phyloP scores from a whole-genome alignment of 768 basidiomycete species.

The Russula compacta region DNA sequence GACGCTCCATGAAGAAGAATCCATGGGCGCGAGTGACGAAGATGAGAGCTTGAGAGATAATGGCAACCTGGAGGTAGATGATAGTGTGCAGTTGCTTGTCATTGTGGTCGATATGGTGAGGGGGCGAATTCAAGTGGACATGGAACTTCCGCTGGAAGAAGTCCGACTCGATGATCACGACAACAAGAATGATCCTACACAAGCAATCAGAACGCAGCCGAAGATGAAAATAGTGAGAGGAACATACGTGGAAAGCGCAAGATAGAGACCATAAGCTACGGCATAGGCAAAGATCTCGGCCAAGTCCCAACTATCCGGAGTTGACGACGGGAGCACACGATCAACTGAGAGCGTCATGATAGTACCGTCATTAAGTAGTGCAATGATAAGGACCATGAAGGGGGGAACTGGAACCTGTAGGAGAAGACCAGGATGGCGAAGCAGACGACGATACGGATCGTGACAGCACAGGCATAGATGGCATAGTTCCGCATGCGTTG shows the following conservation, averaged over 20 bases:
- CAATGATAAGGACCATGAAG: slow-evolving; percentile 99
- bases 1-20: slow-evolving; percentile 96
- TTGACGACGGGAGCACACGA: slow-evolving; percentile 86
- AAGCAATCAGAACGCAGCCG: slow-evolving; percentile 7
- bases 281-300: slow-evolving; percentile 95
- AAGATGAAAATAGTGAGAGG: slow-evolving; percentile 5
- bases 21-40: slow-evolving; percentile 92
- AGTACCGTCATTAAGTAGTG: slow-evolving; percentile 94
- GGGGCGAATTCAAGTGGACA: slow-evolving; percentile 40
- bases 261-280: slow-evolving; percentile 89
- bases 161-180: slow-evolving; percentile 73
- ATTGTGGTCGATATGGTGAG: slow-evolving; percentile 36
- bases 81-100: slow-evolving; percentile 79
- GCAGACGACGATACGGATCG: slow-evolving; percentile 97
- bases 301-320: slow-evolving; percentile 93
- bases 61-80: slow-evolving; percentile 93
- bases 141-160: slow-evolving; percentile 89
- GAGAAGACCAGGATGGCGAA: slow-evolving; percentile 93
- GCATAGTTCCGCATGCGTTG: slow-evolving; percentile 99
- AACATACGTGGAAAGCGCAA: slow-evolving; percentile 83
- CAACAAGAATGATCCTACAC: slow-evolving; percentile 61
- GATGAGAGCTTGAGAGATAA: slow-evolving; percentile 97
- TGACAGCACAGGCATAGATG: slow-evolving; percentile 91
- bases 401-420: slow-evolving; percentile 99
- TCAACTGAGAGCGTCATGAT: slow-evolving; percentile 98